Evolutionary conservation across 2,329 filamentous ascomycete species (phyloP), one percentile per base, ranked within the genome.

Genomic region (Diplodia intermedia): DNA sequence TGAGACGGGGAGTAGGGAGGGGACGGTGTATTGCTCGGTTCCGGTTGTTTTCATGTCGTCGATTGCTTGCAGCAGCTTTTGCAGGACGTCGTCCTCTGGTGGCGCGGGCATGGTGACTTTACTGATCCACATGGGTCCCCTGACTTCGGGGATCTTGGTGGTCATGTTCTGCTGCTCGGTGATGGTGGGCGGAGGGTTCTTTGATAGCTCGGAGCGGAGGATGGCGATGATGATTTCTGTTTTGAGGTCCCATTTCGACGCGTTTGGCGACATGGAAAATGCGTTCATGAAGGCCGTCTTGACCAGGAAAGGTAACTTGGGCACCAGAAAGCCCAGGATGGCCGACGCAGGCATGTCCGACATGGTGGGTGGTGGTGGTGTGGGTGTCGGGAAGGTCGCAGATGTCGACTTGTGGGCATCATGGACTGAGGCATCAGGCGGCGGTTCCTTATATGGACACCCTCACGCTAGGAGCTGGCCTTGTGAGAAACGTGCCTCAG

Each of bases 91-190:
- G 54, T 86, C 73, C 75, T 84, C 84, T 0, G 86, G 82, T 0
- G 89, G 90, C 2, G 81, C 80, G 0, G 88, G 86, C 18, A 92
- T 81, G 0, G 85, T 86, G 52, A 91, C 89, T 66, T 88, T 90
- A 73, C 89, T 90, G 29, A 97, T 84, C 94, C 94, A 97, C 71
- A 95, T 88, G 54, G 86, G 87, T 3, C 93, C 93, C 75, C 92
- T 93, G 75, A 96, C 82, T 0, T 87, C 88, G 0, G 86, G 86
- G 66, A 91, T 90, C 68, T 83, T 86, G 54, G 86, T 80, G 1
- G 87, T 86, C n/a, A 86, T 73, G 52, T 80, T 82, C 78, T 97
- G 94, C 7, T 73, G 55, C 57, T 77, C 76, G 0, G 73, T 71
- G n/a, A 79, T 77, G 1, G 73, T 67, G 2, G 70, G 65, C 1